Percentiles rank a stretch among this genome's conserved stretches.
Evolutionary conservation across 2,329 filamentous ascomycete species (phyloP).

Genomic region (Pseudofabraea citricarpa): DNA sequence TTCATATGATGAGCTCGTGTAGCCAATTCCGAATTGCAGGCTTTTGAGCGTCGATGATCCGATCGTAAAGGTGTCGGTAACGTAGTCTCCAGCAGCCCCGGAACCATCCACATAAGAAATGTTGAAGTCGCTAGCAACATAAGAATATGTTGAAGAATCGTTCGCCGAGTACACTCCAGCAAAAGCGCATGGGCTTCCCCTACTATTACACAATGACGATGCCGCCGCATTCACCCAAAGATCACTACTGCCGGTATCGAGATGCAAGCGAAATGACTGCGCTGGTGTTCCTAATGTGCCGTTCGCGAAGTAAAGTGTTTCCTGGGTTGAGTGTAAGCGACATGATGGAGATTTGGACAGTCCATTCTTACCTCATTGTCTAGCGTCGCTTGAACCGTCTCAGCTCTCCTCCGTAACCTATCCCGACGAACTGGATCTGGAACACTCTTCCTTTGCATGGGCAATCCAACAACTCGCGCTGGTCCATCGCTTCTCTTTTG

Average conservation of each 20-base stretch:
- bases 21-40: conserved; percentile 72
- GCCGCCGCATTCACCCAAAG: conserved; percentile 64
- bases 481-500: conserved; percentile 21
- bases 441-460: conserved; percentile 20
- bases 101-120: conserved; percentile 85
- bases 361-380: conserved; percentile 49
- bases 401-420: conserved; percentile 38
- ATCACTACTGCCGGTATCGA: conserved; percentile 68
- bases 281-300: conserved; percentile 57
- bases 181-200: conserved; percentile 46
- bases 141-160: conserved; percentile 70
- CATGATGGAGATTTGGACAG: background rate
- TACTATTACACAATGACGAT: conserved; percentile 53
- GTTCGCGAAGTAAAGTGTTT: conserved; percentile 62
- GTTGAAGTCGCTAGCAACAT: conserved; percentile 73
- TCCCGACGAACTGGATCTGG: conserved; percentile 23
- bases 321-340: conserved; percentile 32
- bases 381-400: conserved; percentile 38
- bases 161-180: conserved; percentile 67
- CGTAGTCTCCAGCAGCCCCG: conserved; percentile 74
- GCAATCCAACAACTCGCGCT: conserved; percentile 26
- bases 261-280: conserved; percentile 51
- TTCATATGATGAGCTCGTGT: conserved; percentile 53
- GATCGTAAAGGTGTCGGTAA: conserved; percentile 64
- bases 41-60: conserved; percentile 46